Base-by-base conservation (phyloP, 805 yeast species). In the Teunomyces lycoperdinae region DNA sequence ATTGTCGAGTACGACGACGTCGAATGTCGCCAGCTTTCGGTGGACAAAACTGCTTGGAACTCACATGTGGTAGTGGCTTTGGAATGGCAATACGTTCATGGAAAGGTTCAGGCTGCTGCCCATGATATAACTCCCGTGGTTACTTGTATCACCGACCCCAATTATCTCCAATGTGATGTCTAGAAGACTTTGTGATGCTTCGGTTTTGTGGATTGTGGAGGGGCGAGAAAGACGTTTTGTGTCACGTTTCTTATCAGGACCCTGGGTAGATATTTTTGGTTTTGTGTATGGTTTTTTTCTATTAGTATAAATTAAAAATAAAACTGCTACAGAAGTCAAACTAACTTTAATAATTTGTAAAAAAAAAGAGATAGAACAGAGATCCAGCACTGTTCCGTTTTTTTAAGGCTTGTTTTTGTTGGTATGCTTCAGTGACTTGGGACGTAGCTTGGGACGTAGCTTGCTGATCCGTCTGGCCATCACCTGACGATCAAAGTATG, bases 81-180 rank as follows among this genome's bases (percentile, higher is more conserved):
- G 5, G 42, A 46, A 34, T 54, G 54, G 54, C 29, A 43, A 14
- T 26, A 26, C 8, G 42, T 46, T 8, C 42, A 42, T 5, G 44
- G 26, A n/a, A 31, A 43, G 5, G 30, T 45, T 10, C n/a, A 27
- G 42, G 26, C 45, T 7, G 36, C 43, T n/a, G 32, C 42, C 6
- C n/a, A 39, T 14, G 42, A 26, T 14, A 29, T 47, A 9, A 41
- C 40, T n/a, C 64, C 63, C 6, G 39, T 56, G 14, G 33, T 58
- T 28, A 39, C 46, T 16, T 61, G 65, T 44, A 58, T 54, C 9
- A 55, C 59, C 3, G 63, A 61, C 40, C 56, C 54, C 3, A 13
- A 29, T 8, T 11, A 38, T 8, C 42, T 58, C 35, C 27, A 16
- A 30, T 58, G 62, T 41, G 52, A 47, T 8, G 36, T 14, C 28